Evolutionary conservation across 2,329 filamentous ascomycete species (phyloP).

Genomic region (Cladophialophora yegresii): DNA sequence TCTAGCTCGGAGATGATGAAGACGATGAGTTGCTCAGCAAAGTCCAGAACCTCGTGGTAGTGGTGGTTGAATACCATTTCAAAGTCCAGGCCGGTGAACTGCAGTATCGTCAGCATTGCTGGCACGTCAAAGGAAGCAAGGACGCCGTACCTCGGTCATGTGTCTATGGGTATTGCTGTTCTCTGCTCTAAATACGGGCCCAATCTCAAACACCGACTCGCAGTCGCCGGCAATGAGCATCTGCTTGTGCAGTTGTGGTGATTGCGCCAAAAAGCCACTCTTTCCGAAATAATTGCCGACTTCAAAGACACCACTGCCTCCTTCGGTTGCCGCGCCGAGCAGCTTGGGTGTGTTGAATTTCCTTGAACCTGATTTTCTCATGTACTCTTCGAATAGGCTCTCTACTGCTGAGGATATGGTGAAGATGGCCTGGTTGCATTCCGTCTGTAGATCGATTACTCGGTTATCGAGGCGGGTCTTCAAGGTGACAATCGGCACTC

Average conservation of each 20-base stretch:
- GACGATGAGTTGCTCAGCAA: constrained; percentile 53
- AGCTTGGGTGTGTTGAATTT: constrained; percentile 88
- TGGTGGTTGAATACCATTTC: constrained; percentile 54
- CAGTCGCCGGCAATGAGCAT: constrained; percentile 67
- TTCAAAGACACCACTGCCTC: constrained; percentile 87
- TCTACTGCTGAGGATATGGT: constrained; percentile 66
- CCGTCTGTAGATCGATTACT: constrained; percentile 86
- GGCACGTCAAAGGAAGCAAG: background rate
- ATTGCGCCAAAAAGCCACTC: constrained; percentile 69
- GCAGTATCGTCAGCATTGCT: constrained; percentile 31
- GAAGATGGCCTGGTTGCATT: constrained; percentile 88
- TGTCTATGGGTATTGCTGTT: constrained; percentile 69
- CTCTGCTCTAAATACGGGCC: constrained; percentile 67
- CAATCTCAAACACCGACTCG: constrained; percentile 65
- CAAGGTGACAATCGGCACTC: constrained; percentile 72
- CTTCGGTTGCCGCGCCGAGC: constrained; percentile 86
- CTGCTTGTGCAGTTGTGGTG: constrained; percentile 68
- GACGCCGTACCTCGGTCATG: constrained; percentile 58
- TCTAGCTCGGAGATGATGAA: constrained; percentile 53
- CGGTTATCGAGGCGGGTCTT: constrained; percentile 87
- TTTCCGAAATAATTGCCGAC: constrained; percentile 80
- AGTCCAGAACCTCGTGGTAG: constrained; percentile 55
- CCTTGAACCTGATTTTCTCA: constrained; percentile 72
- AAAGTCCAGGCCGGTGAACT: constrained; percentile 57
- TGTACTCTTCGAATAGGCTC: constrained; percentile 75